Conservation (phyloP, 306 rosid genomes). For the Casuarina glauca region DNA sequence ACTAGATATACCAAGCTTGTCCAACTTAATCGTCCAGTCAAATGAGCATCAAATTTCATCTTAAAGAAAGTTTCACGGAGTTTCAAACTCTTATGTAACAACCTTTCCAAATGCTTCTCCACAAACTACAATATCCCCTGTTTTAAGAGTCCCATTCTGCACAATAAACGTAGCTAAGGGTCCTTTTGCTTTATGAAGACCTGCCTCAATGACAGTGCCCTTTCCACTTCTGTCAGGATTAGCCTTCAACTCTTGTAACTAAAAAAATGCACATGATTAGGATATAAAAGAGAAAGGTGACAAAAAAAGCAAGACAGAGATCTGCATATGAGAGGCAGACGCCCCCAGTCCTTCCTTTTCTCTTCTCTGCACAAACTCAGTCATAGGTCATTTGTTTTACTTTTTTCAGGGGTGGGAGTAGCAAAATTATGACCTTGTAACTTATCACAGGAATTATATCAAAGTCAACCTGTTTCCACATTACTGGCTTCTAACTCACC, state of each 20-base stretch:
- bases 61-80: slow-evolving; percentile 7
- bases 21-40: slow-evolving; percentile 16
- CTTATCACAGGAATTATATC: not conserved
- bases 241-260: slow-evolving; percentile 99
- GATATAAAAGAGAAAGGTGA: slow-evolving; percentile 25
- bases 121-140: slow-evolving; percentile 77
- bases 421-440: not conserved
- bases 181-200: slow-evolving; percentile 91
- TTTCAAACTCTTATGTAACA: slow-evolving; percentile 26
- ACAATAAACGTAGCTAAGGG: slow-evolving; percentile 87
- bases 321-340: not conserved
- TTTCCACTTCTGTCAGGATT: slow-evolving; percentile 88
- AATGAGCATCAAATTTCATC: slow-evolving; percentile 4
- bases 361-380: too few relatives aligned
- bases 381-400: too few relatives aligned
- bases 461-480: slow-evolving; percentile 15
- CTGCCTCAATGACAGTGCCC: slow-evolving; percentile 96
- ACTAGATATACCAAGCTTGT: slow-evolving; percentile 5
- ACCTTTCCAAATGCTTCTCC: slow-evolving; percentile 99
- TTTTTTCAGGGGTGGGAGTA: not conserved
- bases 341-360: too few relatives aligned
- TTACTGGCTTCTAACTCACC: slow-evolving; percentile 49
- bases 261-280: slow-evolving; percentile 41
- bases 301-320: not conserved
- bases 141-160: slow-evolving; percentile 88